Evolutionary conservation across 1,139 yeast genomes (phyloP), one percentile per base, ranked within the genome.

Genomic region (Suhomyces guaymorum): DNA sequence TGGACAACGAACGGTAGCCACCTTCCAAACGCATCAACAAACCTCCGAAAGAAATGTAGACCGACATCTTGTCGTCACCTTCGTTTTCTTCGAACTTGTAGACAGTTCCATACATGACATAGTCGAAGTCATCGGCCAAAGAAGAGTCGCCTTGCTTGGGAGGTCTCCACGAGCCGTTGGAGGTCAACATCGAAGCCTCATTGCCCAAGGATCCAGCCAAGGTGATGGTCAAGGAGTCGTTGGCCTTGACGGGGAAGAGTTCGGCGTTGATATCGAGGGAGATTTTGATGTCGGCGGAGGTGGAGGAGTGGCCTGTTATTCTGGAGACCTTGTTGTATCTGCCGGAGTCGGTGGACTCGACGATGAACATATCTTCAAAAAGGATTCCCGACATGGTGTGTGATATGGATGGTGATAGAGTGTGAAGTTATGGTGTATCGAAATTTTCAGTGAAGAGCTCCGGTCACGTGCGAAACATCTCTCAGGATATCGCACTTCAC

Each of bases 101-200:
- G 31, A 94, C 95, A 11, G 97, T 90, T 40, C 99, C 99, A 61
- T 90, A 83, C 97, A 92, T 92, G 50, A 92, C 97, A 54, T 94
- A 94, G 59, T 94, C 98, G 65, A 89, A 92, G 56, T 92, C 97
- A 57, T 92, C 97, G 42, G 97, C 96, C 55, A 92, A 73, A 2
- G 94, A 78, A 52, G 83, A 75, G 49, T 89, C 96, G 40, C 82
- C 86, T 10, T 84, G 75, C 60, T 78, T 85, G 27, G 96, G 95
- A 3, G 92, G 90, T 67, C 97, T 82, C 97, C 97, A 92, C 12
- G 88, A 80, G 23, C 87, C 82, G 46, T 79, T 78, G 29, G 82
- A 71, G 12, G 82, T 70, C 37, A 74, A 55, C 64, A 64, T 73
- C 15, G 78, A 68, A 8, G 72, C 63, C 32, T 74, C 79, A 38